A percentile compares a stretch with the other conserved stretches of the same genome.
Evolutionary conservation across 2,329 filamentous ascomycete genomes (phyloP).

Genomic region (Fusarium newnesense): DNA sequence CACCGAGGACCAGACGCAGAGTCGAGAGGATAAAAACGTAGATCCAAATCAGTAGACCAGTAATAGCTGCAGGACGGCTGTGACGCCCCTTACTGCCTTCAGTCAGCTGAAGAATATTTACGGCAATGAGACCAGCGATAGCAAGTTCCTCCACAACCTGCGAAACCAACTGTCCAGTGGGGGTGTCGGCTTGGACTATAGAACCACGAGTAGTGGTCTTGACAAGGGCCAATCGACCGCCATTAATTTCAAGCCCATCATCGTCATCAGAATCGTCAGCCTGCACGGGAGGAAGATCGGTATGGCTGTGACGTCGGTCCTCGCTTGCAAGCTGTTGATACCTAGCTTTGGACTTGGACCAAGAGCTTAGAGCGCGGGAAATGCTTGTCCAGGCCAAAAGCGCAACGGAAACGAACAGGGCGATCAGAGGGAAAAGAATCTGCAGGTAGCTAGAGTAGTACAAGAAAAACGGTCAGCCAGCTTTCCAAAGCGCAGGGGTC

Average conservation of each 20-base stretch:
- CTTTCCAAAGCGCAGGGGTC: not conserved
- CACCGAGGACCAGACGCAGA: conserved; percentile 75
- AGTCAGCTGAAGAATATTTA: conserved; percentile 74
- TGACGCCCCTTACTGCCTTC: conserved; percentile 68
- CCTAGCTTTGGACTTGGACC: conserved; percentile 55
- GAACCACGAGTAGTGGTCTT: conserved; percentile 72
- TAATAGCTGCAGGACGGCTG: conserved; percentile 69
- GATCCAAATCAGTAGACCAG: conserved; percentile 78
- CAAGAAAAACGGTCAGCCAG: conserved; percentile 28
- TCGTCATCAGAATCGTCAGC: conserved; percentile 65
- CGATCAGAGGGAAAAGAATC: conserved; percentile 79
- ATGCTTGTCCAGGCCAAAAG: conserved; percentile 70
- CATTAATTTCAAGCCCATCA: conserved; percentile 65
- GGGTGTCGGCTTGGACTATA: conserved; percentile 78
- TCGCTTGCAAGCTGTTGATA: conserved; percentile 67
- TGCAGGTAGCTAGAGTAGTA: conserved; percentile 56
- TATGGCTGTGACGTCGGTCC: conserved; percentile 57
- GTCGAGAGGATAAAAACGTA: conserved; percentile 82
- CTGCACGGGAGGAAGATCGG: conserved; percentile 61
- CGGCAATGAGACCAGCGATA: conserved; percentile 74
- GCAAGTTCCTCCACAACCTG: conserved; percentile 80
- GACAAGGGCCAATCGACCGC: conserved; percentile 66
- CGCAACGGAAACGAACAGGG: conserved; percentile 76
- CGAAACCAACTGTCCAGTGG: conserved; percentile 76
- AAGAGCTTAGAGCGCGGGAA: conserved; percentile 61